Conservation (phyloP, 768 basidiomycete species). For the Gymnopilus dilepis region DNA sequence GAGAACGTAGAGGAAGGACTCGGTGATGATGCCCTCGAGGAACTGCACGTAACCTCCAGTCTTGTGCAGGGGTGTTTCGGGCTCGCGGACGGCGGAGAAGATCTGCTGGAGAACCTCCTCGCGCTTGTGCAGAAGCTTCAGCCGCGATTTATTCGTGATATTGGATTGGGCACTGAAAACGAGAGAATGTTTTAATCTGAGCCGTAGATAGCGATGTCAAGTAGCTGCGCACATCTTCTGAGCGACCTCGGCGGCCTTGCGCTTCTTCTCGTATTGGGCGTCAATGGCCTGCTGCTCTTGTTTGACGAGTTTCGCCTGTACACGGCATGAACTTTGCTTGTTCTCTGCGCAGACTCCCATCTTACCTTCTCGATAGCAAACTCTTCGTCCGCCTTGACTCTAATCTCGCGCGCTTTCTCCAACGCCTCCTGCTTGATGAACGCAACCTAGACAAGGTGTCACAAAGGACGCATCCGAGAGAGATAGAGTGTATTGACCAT, state of each 20-base stretch:
- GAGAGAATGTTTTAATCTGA: not conserved
- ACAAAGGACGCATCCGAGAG: slow-evolving; percentile 8
- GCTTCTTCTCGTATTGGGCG: slow-evolving; percentile 93
- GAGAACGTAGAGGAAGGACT: slow-evolving; percentile 84
- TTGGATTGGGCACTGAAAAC: slow-evolving; percentile 87
- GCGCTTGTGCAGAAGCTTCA: slow-evolving; percentile 86
- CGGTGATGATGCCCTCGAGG: slow-evolving; percentile 82
- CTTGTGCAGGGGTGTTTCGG: slow-evolving; percentile 64
- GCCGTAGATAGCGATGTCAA: too few species aligned
- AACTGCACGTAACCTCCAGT: slow-evolving; percentile 79
- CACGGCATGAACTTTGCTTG: not conserved
- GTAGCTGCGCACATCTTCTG: slow-evolving; percentile 98
- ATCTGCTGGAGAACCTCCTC: slow-evolving; percentile 93
- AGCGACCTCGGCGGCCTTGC: slow-evolving; percentile 89
- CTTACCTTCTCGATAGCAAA: slow-evolving; percentile 96
- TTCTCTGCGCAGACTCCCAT: not conserved
- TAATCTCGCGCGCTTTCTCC: slow-evolving; percentile 97
- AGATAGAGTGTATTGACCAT: slow-evolving; percentile 63
- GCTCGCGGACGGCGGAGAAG: slow-evolving; percentile 72
- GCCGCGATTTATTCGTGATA: slow-evolving; percentile 93
- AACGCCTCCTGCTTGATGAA: slow-evolving; percentile 99
- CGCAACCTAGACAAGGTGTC: slow-evolving; percentile 65
- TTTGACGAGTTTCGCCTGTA: slow-evolving; percentile 95
- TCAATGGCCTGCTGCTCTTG: slow-evolving; percentile 96
- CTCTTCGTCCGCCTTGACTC: slow-evolving; percentile 97